Base-by-base conservation (phyloP, 768 basidiomycete species). In the Tylopilus rubrobrunneus region DNA sequence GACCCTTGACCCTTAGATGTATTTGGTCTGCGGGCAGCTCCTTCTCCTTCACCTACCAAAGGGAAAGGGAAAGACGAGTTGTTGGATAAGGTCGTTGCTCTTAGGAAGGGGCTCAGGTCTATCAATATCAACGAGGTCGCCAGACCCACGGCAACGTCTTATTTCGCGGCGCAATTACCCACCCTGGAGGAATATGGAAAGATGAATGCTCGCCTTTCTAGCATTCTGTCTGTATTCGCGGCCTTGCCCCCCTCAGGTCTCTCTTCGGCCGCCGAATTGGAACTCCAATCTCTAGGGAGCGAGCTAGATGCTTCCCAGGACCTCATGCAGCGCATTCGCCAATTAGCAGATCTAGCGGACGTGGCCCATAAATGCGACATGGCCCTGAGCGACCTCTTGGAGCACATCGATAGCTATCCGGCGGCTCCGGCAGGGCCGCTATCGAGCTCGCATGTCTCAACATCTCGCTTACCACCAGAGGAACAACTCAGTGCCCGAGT, bases 321-420 rank as follows among this genome's bases (percentile, higher is more conserved):
- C 3, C 63, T 83, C 44, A 68, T 89, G 62, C 70, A 75, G 31
- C 77, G 76, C 42, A 66, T 90, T 25, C 71, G 78, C 48, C 71
- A 70, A 36, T 71, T 94, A n/a, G 80, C 78, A 10, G 70, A 74
- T n/a, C 71, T 92, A 45, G 69, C 75, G 6, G 69, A 75, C 21
- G 63, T 73, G 34, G 67, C 86, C 9, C 74, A 75, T 27, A 64
- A 66, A 19, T 91, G 89, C 59, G 92, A 95, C 65, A 72, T 76
- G n/a, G 81, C 84, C 21, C 74, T 93, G 42, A 94, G 92, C 61
- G 89, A 93, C 67, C 75, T 94, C 5, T 73, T 95, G 44, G 89
- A 92, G 62, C 89, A 92, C 62, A 77, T 92, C 50, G 92, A 95
- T 66, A 90, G 87, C 61, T 92, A 84, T 63, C 91, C 92, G 9